Evolutionary conservation across 2,329 filamentous ascomycete genomes (phyloP).

Genomic region (Fusarium succisae): DNA sequence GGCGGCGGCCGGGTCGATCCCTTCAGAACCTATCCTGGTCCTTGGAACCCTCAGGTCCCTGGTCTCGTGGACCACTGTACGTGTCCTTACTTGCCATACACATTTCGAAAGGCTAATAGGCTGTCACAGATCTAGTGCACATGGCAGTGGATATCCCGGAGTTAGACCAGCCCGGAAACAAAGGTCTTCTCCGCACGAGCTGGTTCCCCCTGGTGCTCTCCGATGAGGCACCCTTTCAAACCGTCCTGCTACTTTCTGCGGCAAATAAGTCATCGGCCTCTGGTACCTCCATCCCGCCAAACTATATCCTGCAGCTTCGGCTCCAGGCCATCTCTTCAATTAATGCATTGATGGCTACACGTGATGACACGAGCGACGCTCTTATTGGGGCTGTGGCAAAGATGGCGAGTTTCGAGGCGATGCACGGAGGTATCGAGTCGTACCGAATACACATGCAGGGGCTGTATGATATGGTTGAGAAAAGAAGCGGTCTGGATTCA

Average conservation of each 20-base stretch:
- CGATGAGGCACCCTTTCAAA: background rate
- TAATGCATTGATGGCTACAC: background rate
- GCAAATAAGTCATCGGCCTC: background rate
- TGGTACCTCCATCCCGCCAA: rapidly evolving
- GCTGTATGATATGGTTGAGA: background rate
- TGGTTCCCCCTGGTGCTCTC: background rate
- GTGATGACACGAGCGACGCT: rapidly evolving
- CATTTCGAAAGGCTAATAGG: background rate
- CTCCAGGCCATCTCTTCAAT: background rate
- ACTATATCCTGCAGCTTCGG: rapidly evolving
- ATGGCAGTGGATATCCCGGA: background rate
- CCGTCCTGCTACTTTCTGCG: background rate
- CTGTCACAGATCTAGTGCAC: background rate
- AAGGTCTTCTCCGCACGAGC: background rate
- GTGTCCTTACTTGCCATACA: rapidly evolving
- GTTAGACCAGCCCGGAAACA: background rate
- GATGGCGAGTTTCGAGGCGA: background rate
- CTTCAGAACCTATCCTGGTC: background rate
- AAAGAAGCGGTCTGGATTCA: background rate
- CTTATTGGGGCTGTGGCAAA: background rate
- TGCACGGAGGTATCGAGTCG: background rate
- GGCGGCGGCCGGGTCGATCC: background rate
- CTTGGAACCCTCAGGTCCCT: background rate
- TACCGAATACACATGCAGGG: background rate
- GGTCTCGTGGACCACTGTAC: background rate